Conservation (phyloP, 495 filamentous ascomycete species). For the Lichenothelia convexa region DNA sequence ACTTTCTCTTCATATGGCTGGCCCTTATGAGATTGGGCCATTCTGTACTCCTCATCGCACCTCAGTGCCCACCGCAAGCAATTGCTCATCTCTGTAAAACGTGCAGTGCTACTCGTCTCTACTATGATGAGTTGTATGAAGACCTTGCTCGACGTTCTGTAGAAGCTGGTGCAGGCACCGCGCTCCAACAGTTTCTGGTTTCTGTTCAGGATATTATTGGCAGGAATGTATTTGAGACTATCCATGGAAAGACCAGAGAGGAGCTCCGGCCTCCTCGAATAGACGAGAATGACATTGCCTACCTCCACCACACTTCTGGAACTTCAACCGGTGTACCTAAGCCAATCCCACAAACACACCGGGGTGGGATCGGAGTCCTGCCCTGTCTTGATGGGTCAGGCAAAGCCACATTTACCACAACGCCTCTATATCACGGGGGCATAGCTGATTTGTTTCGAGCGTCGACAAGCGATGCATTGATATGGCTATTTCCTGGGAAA, state of each 20-base stretch:
- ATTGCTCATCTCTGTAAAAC: constrained; percentile 28
- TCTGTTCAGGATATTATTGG: background rate
- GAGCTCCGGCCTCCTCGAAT: background rate
- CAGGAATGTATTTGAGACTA: background rate
- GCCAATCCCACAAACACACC: constrained; percentile 32
- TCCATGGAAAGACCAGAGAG: background rate
- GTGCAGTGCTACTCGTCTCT: constrained; percentile 18
- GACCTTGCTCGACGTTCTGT: constrained; percentile 13
- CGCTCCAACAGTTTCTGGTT: background rate
- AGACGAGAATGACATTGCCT: constrained; percentile 10
- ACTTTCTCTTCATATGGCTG: constrained; percentile 35
- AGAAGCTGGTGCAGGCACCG: no score
- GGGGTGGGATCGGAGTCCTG: constrained; percentile 28
- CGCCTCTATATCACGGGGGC: constrained; percentile 42
- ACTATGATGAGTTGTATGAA: constrained; percentile 19
- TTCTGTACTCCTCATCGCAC: constrained; percentile 34
- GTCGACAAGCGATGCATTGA: constrained; percentile 29
- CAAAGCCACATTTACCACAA: constrained; percentile 37
- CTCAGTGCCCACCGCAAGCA: constrained; percentile 27
- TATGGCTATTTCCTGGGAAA: constrained; percentile 36
- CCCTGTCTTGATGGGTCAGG: constrained; percentile 19
- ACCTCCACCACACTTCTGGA: constrained; percentile 24
- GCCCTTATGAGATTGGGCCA: constrained; percentile 30
- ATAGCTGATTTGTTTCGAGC: constrained; percentile 38
- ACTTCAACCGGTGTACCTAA: constrained; percentile 37